Conservation (phyloP, 1,284 basidiomycete species). For the Apiotrichum gamsii region DNA sequence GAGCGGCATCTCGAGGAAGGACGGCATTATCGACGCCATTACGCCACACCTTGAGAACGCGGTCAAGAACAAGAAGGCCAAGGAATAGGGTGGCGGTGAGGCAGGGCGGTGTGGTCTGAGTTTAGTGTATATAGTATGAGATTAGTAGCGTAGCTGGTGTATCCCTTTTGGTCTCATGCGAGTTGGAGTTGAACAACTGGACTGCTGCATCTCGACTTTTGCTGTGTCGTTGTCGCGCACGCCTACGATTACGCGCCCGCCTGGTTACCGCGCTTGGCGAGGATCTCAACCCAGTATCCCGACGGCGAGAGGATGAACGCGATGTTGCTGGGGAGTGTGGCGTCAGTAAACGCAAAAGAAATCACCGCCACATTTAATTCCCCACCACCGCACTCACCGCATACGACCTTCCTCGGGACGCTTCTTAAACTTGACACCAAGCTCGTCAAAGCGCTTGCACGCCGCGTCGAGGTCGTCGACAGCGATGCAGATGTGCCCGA, state of each 20-base stretch:
- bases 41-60: conserved; percentile 18
- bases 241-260: conserved; percentile 16
- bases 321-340: too few species aligned
- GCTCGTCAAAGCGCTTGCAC: conserved; percentile 73
- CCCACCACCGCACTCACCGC: conserved; percentile 63
- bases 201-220: too few species aligned
- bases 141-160: too few species aligned
- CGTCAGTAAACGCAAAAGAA: conserved; percentile 2
- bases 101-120: too few species aligned
- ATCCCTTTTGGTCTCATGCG: too few species aligned
- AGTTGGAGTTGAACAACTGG: too few species aligned
- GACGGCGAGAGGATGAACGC: conserved; percentile 88
- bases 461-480: conserved; percentile 78
- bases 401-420: conserved; percentile 77
- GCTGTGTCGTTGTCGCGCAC: too few species aligned
- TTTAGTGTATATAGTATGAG: too few species aligned
- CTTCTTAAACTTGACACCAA: conserved; percentile 86
- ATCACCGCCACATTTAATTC: background rate
- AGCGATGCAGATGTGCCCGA: conserved; percentile 74
- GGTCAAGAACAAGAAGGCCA: conserved; percentile 9
- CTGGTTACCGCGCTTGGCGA: conserved; percentile 24
- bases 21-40: conserved; percentile 34
- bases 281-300: conserved; percentile 56
- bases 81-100: conserved; percentile 5
- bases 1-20: conserved; percentile 33